Percentiles rank a stretch among this genome's conserved stretches.
Conservation (phyloP, 2,329 filamentous ascomycete genomes). For the Trichothecium sympodiale region DNA sequence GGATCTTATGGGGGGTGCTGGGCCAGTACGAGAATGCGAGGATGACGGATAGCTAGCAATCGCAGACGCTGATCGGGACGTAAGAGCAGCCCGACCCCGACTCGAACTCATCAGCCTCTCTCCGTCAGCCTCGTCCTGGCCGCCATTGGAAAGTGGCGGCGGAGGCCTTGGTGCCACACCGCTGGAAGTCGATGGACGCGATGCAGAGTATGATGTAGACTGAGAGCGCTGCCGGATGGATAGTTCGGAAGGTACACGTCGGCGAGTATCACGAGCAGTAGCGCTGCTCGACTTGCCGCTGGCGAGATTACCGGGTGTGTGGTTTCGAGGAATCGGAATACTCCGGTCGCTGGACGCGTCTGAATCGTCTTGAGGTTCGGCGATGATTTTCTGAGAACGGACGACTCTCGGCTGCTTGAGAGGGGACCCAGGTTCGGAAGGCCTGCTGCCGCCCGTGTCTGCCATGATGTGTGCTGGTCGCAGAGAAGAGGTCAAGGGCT, state of each 20-base stretch:
- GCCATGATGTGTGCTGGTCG: slow-evolving; percentile 22
- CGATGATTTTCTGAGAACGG: slow-evolving; percentile 41
- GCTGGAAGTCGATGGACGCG: slow-evolving; percentile 16
- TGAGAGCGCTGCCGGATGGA: slow-evolving; percentile 44
- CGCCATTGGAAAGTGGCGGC: slow-evolving; percentile 3
- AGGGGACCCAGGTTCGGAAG: slow-evolving; percentile 18
- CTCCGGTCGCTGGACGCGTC: slow-evolving; percentile 24
- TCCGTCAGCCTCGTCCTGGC: not conserved
- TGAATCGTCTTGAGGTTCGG: slow-evolving; percentile 23
- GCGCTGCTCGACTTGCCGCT: slow-evolving; percentile 34
- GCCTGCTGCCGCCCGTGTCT: slow-evolving; percentile 21
- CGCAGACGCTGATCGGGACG: slow-evolving; percentile 38
- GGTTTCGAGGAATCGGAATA: slow-evolving; percentile 39
- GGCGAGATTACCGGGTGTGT: slow-evolving; percentile 51
- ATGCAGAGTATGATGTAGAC: slow-evolving; percentile 28
- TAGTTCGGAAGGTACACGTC: slow-evolving; percentile 39
- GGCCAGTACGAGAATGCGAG: slow-evolving; percentile 7
- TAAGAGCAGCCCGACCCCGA: slow-evolving; percentile 27
- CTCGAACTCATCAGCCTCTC: slow-evolving; percentile 2
- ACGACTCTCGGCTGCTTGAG: slow-evolving; percentile 21
- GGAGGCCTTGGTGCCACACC: slow-evolving; percentile 16
- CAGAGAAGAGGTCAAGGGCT: slow-evolving; percentile 2
- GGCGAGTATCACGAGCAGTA: slow-evolving; percentile 23
- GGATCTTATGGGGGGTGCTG: slow-evolving; percentile 9
- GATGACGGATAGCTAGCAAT: slow-evolving; percentile 25